phyloP scores from a whole-genome alignment of 352 stramenopile genomes.

The Globisporangium viniferum region DNA sequence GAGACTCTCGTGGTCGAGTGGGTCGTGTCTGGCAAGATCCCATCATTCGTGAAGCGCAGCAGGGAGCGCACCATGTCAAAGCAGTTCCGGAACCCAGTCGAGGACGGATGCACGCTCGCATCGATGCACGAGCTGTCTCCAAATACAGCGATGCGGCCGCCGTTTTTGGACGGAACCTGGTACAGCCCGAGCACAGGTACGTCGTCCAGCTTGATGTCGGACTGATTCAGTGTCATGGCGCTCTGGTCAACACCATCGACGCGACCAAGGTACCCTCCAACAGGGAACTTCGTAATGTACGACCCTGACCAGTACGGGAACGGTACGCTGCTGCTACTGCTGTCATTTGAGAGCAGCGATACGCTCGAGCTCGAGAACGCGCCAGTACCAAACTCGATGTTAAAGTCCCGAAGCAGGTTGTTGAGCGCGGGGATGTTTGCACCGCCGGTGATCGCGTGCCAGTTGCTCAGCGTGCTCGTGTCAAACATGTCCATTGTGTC shows the following conservation, averaged over 20 bases:
- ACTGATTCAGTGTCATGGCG: slow-evolving; percentile 46
- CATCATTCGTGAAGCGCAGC: slow-evolving; percentile 57
- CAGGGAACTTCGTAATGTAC: slow-evolving; percentile 64
- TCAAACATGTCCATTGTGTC: slow-evolving; percentile 75
- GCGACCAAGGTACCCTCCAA: slow-evolving; percentile 58
- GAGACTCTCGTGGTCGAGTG: not conserved
- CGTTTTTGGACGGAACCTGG: slow-evolving; percentile 50
- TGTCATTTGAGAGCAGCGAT: slow-evolving; percentile 34
- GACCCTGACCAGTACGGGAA: slow-evolving; percentile 69
- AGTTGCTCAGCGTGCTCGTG: slow-evolving; percentile 80
- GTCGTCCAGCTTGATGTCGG: slow-evolving; percentile 24
- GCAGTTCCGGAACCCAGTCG: slow-evolving; percentile 46
- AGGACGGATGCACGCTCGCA: slow-evolving; percentile 39
- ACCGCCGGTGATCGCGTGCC: slow-evolving; percentile 71
- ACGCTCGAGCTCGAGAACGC: slow-evolving; percentile 52
- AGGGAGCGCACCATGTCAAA: slow-evolving; percentile 61
- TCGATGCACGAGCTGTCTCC: slow-evolving; percentile 76
- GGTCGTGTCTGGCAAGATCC: slow-evolving; percentile 17
- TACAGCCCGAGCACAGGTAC: slow-evolving; percentile 70
- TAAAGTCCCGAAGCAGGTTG: slow-evolving; percentile 53
- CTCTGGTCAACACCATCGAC: slow-evolving; percentile 58
- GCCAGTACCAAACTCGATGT: slow-evolving; percentile 60
- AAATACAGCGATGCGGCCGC: slow-evolving; percentile 72
- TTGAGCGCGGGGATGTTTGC: slow-evolving; percentile 80
- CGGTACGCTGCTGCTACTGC: slow-evolving; percentile 15